A percentile compares a stretch with the other conserved stretches of the same genome.
Conservation (phyloP, 169 alveolate genomes). For the Plasmodium fragile region DNA sequence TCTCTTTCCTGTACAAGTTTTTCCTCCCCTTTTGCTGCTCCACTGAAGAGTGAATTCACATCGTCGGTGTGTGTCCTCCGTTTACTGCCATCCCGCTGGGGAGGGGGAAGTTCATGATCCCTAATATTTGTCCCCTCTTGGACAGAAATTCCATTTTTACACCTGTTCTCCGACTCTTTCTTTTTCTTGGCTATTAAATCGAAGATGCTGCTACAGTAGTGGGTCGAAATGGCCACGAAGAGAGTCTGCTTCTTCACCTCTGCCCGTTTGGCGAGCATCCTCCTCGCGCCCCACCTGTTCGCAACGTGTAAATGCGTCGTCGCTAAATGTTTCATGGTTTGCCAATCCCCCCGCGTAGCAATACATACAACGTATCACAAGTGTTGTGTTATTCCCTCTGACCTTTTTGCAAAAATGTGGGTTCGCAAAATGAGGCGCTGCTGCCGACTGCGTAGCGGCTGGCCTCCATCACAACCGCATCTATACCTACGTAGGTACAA, state of each 20-base stretch:
- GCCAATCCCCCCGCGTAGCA: neutral
- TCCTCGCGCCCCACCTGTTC: neutral
- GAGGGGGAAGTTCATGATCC: neutral
- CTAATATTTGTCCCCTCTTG: neutral
- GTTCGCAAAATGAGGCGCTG: neutral
- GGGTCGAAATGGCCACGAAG: neutral
- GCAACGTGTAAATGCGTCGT: neutral
- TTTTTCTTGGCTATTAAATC: slow-evolving; percentile 55
- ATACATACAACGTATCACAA: no score
- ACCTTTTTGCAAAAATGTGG: neutral
- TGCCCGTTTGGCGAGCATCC: neutral
- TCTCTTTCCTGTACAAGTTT: neutral
- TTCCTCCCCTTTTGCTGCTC: neutral
- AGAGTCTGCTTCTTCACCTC: neutral
- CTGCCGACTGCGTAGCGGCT: neutral
- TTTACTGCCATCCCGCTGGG: neutral
- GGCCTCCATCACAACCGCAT: neutral
- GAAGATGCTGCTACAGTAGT: slow-evolving; percentile 53
- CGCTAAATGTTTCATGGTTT: neutral
- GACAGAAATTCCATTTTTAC: neutral
- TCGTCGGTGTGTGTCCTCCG: neutral
- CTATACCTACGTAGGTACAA: neutral
- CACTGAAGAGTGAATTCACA: neutral
- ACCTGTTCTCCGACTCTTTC: neutral
- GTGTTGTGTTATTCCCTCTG: neutral